Conservation (phyloP, 192 early-diverging fungal species). For the Entophlyctis luteolus region DNA sequence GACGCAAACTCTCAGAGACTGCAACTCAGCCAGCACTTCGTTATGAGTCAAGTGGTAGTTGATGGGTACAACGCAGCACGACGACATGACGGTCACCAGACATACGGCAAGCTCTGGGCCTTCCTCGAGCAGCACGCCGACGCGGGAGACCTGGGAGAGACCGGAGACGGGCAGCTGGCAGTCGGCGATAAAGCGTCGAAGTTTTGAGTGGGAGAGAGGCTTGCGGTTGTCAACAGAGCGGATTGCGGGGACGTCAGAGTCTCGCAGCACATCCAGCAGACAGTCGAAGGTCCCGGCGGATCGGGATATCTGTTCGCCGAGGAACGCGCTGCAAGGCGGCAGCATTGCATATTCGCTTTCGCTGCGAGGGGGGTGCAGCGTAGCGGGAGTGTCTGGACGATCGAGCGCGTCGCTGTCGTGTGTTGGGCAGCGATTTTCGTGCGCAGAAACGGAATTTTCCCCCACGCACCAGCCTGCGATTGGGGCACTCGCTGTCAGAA, state of each 20-base stretch:
- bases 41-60: slow-evolving; percentile 28
- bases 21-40: slow-evolving; percentile 34
- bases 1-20: slow-evolving; percentile 23
- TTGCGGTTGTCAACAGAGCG: slow-evolving; percentile 1
- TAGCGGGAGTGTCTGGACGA: too few relatives aligned
- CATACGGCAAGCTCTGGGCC: slow-evolving; percentile 34
- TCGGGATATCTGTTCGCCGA: background rate
- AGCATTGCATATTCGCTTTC: too few relatives aligned
- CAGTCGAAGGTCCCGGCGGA: slow-evolving; percentile 19
- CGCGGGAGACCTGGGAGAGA: background rate
- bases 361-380: too few relatives aligned
- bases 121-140: slow-evolving; percentile 39
- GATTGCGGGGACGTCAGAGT: slow-evolving; percentile 23
- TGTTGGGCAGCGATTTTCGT: too few relatives aligned
- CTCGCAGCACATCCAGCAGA: slow-evolving; percentile 32
- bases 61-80: slow-evolving; percentile 36
- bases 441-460: too few relatives aligned
- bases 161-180: background rate
- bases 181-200: slow-evolving; percentile 10
- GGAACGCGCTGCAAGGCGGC: too few relatives aligned
- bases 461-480: too few relatives aligned
- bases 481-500: too few relatives aligned
- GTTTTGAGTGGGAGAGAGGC: slow-evolving; percentile 5
- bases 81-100: slow-evolving; percentile 33
- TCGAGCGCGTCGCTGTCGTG: too few relatives aligned